These are phyloP conservation scores for Neophaeococcomyces aloes DNA, from an alignment of 2,329 filamentous ascomycete species.

Conservation along the genomic window DNA sequence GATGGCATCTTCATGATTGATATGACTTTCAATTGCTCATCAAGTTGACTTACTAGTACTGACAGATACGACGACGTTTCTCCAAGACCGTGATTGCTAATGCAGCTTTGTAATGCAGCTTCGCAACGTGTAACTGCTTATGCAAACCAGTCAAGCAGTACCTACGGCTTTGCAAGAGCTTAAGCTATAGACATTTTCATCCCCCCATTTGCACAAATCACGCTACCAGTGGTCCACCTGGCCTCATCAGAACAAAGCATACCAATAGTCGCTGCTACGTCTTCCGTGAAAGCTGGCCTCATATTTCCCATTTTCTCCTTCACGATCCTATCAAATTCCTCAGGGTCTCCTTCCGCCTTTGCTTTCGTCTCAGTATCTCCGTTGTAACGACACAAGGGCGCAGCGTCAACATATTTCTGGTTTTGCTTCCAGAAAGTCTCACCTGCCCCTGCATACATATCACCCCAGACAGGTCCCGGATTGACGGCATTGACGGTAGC, in stretches of 20 bases:
- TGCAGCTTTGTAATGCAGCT: too few relatives aligned
- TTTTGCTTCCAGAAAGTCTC: slow-evolving; percentile 49
- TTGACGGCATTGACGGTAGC: slow-evolving; percentile 52
- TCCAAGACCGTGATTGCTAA: too few relatives aligned
- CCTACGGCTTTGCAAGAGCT: background rate
- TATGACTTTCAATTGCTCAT: too few relatives aligned
- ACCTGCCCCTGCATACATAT: slow-evolving; percentile 45
- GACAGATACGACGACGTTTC: too few relatives aligned
- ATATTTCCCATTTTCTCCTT: slow-evolving; percentile 46
- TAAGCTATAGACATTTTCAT: slow-evolving; percentile 44
- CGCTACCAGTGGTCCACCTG: slow-evolving; percentile 69
- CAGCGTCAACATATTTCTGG: slow-evolving; percentile 50
- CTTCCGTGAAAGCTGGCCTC: slow-evolving; percentile 54
- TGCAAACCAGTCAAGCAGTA: too few relatives aligned
- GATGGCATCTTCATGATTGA: too few relatives aligned
- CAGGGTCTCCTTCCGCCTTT: slow-evolving; percentile 43
- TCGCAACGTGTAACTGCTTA: too few relatives aligned
- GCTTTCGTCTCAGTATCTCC: slow-evolving; percentile 41
- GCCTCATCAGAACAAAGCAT: slow-evolving; percentile 64
- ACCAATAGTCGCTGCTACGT: slow-evolving; percentile 65
- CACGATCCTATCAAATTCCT: slow-evolving; percentile 53
- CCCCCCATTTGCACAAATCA: slow-evolving; percentile 71
- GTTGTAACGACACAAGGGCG: slow-evolving; percentile 55
- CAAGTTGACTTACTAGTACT: too few relatives aligned
- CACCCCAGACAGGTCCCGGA: slow-evolving; percentile 46